These are phyloP conservation scores for Eutypa lata DNA, from an alignment of 2,329 filamentous ascomycete species.

Conservation along the genomic window DNA sequence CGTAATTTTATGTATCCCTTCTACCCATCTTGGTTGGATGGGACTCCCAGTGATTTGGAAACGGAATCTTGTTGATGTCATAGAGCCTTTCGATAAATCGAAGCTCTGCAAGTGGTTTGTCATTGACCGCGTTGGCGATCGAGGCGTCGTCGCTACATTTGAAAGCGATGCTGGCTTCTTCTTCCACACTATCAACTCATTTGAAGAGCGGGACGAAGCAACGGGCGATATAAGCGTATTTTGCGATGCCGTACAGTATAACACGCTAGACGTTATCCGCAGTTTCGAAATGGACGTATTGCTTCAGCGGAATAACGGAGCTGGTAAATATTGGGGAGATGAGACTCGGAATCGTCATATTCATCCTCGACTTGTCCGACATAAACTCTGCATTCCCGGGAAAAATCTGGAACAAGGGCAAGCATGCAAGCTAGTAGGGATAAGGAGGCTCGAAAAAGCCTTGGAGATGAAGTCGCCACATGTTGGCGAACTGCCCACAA, in stretches of 20 bases:
- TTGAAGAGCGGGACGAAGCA: conserved; percentile 52
- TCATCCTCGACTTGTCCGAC: conserved; percentile 39
- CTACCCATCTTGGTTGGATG: conserved; percentile 53
- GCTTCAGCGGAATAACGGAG: conserved; percentile 47
- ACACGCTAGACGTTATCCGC: conserved; percentile 62
- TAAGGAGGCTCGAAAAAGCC: conserved; percentile 27
- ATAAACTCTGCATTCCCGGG: conserved; percentile 37
- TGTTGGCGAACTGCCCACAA: conserved; percentile 61
- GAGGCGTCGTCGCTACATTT: conserved; percentile 67
- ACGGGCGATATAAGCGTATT: conserved; percentile 49
- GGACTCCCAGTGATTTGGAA: conserved; percentile 63
- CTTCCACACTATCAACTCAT: conserved; percentile 79
- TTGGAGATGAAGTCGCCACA: conserved; percentile 50
- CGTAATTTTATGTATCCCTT: conserved; percentile 71
- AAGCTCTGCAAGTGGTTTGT: conserved; percentile 68
- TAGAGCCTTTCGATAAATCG: conserved; percentile 58
- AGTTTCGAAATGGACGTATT: conserved; percentile 69
- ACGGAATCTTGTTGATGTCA: conserved; percentile 65
- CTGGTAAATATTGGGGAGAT: conserved; percentile 40
- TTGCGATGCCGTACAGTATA: conserved; percentile 64
- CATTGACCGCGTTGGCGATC: conserved; percentile 60
- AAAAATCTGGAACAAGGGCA: neutral
- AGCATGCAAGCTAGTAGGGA: too few relatives aligned
- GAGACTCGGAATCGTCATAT: conserved; percentile 34
- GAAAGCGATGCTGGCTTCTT: conserved; percentile 68